phyloP scores from a whole-genome alignment of 2,329 filamentous ascomycete genomes.

The Saccharata proteae region DNA sequence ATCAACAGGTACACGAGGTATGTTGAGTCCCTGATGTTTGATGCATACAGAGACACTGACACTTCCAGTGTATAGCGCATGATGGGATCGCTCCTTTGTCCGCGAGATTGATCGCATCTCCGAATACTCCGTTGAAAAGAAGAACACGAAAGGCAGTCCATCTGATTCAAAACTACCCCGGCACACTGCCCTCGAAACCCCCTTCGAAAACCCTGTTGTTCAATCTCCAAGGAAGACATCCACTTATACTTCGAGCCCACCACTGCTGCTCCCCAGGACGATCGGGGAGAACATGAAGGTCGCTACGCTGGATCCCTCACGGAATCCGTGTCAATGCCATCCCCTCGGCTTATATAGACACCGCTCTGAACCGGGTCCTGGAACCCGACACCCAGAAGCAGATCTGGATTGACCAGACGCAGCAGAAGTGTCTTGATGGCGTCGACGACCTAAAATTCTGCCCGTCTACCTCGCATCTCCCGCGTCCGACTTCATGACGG shows the following conservation, averaged over 20 bases:
- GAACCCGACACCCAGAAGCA: slow-evolving; percentile 71
- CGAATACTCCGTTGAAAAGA: no score
- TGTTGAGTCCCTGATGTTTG: slow-evolving; percentile 10
- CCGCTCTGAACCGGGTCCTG: slow-evolving; percentile 64
- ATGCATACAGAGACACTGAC: slow-evolving; percentile 13
- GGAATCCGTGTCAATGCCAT: slow-evolving; percentile 75
- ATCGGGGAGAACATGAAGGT: no score
- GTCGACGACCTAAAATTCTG: slow-evolving; percentile 65
- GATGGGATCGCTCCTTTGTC: slow-evolving; percentile 93
- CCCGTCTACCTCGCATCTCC: slow-evolving; percentile 67
- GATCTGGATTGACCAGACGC: slow-evolving; percentile 64
- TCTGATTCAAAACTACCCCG: no score
- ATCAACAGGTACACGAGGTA: slow-evolving; percentile 91
- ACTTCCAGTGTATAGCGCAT: slow-evolving; percentile 47
- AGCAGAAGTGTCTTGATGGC: slow-evolving; percentile 58
- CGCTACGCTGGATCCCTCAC: slow-evolving; percentile 76
- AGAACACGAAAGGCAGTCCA: no score
- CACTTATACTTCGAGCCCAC: no score
- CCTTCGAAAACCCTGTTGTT: no score
- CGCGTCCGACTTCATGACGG: slow-evolving; percentile 65
- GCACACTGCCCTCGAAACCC: no score
- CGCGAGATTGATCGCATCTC: slow-evolving; percentile 59
- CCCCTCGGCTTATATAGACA: slow-evolving; percentile 80
- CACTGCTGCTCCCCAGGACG: no score
- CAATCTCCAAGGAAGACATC: no score